Evolutionary conservation across 1,139 yeast species (phyloP).

Genomic region (Eremothecium sinecaudum): DNA sequence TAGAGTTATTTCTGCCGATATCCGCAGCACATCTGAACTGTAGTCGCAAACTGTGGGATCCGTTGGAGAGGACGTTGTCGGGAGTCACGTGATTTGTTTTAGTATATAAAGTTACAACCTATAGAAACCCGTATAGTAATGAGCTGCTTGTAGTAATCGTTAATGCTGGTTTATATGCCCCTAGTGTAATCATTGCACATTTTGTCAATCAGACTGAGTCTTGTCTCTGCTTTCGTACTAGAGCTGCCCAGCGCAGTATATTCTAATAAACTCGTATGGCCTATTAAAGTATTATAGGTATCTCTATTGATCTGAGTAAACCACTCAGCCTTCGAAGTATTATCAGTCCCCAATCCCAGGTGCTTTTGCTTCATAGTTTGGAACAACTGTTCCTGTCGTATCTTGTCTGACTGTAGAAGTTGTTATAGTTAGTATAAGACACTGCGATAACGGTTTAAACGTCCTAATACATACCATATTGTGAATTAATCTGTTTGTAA

Average conservation of each 20-base stretch:
- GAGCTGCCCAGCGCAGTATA: conserved; percentile 51
- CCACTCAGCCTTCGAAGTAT: conserved; percentile 27
- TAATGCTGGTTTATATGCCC: too few species aligned
- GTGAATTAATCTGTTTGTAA: too few species aligned
- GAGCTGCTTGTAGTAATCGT: too few species aligned
- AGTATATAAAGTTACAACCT: too few species aligned
- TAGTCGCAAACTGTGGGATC: conserved; percentile 3
- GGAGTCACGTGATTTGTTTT: too few species aligned
- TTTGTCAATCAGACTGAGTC: conserved; percentile 21
- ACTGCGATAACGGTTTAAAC: not conserved
- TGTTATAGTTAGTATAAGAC: not conserved
- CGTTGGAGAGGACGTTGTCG: too few species aligned
- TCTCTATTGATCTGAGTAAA: conserved; percentile 57
- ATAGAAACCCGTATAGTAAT: too few species aligned
- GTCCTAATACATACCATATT: too few species aligned
- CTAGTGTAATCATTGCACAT: too few species aligned
- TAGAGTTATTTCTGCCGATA: conserved; percentile 15
- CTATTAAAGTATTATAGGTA: conserved; percentile 58
- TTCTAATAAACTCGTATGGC: conserved; percentile 57
- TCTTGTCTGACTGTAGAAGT: conserved; percentile 22
- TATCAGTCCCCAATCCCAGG: conserved; percentile 26
- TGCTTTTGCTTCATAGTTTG: conserved; percentile 25
- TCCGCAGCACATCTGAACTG: conserved; percentile 10
- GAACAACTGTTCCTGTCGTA: conserved; percentile 22
- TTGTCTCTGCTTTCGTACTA: conserved; percentile 19